Base-by-base conservation (phyloP, 768 basidiomycete genomes). In the Tricholoma sp. region DNA sequence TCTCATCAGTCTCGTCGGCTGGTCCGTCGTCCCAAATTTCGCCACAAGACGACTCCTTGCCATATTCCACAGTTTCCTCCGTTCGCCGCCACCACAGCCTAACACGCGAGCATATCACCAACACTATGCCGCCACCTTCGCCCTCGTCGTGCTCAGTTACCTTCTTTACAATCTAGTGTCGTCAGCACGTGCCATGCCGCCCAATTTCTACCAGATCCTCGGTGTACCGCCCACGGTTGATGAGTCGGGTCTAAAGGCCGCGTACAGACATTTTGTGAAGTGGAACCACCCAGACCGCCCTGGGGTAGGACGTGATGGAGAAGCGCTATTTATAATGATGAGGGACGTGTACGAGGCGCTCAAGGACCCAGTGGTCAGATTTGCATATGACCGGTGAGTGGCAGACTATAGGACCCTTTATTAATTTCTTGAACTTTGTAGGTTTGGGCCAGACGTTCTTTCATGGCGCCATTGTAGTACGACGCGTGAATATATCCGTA, bases 171-270 rank as follows among this genome's bases (percentile, higher is more conserved):
- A 81, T 52, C 71, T 91, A 58, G 60, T 84, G 43, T 73, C 84
- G 55, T 81, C 83, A 5, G 77, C 82, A 4, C 71, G 71, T n/a
- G 72, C 79, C 0, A 77, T 86, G 66, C 76, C 77, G 10, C 81
- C 76, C n/a, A 94, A 89, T 66, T 91, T 86, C 69, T 94, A 93
- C 69, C 78, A 92, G 59, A 76, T 89, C 12, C 81, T 94, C 18
- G 83, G 80, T 4, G 83, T 89, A 2, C 57, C 71, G 6, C 81
- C 85, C 1, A 71, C 70, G n/a, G 84, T 85, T 0, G 87, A 90
- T 65, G 88, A 88, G 50, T 69, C 69, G 41, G 80, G 77, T 7
- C 75, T 94, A 60, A 92, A 90, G 71, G 59, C 72, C 5, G 90
- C 86, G 2, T 94, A 91, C 68, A 76, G 89, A 54, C 74, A 80